Evolutionary conservation across 2,329 filamentous ascomycete species (phyloP), one percentile per base, ranked within the genome.

Genomic region (Colletotrichum sp.): DNA sequence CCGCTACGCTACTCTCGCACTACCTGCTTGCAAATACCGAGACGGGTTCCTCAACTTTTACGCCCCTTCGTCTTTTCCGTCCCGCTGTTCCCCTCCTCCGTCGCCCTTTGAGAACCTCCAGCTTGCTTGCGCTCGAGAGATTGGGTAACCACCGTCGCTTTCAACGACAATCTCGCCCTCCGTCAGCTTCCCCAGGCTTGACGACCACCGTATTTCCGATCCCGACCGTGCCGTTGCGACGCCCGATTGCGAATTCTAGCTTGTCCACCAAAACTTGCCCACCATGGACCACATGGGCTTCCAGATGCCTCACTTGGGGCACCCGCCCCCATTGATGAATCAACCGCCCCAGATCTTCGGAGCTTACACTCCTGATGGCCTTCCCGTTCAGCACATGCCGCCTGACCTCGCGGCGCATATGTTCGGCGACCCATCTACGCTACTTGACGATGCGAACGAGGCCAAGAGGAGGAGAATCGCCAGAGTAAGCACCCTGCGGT

Each of bases 381-480:
- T 94, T 72, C 87, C 92, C 12, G 87, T 93, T 76, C 85, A 87
- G 71, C 87, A 91, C 70, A 86, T 90, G 71, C 89, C 90, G 15
- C 87, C 88, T 34, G 92, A 93, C 79, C 84, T 93, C 69, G 87
- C 89, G 36, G 88, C 88, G n/a, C 90, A 91, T 71, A 89, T 93
- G 87, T 92, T 91, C 77, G 87, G 89, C 30, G 90, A 92, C 78
- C 89, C 90, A 27, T 87, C 87, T 27, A 84, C 88, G 55, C 82
- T 93, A 77, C 85, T 92, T 72, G 92, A 93, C 78, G 92, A 94
- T 80, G 90, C 90, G 71, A 95, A 93, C 80, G 96, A 98, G 82
- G 92, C 96, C 25, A 99, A 98, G 89, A 91, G 96, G 83, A 91
- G 96, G 85, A 92, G 96, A 82, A 98, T 98, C 81, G 95, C 96